Percentiles rank a stretch among this genome's conserved stretches.
Evolutionary conservation across 225 moss, liverwort and hornwort species (phyloP).

Genomic region (Neckera pumila): DNA sequence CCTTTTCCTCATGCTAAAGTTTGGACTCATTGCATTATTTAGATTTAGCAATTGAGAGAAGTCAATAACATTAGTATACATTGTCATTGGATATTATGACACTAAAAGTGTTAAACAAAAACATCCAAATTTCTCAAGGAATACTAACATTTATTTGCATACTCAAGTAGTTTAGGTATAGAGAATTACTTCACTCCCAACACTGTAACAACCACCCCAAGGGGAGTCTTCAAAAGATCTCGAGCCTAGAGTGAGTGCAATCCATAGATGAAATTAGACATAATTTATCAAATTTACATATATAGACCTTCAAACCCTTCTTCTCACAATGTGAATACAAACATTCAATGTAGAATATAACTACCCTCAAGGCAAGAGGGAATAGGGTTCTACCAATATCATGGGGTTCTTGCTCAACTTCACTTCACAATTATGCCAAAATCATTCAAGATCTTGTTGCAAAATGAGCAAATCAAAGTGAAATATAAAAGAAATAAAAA

Average conservation of each 20-base stretch:
- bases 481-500: background rate
- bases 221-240: constrained; percentile 36
- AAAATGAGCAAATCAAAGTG: background rate
- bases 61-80: background rate
- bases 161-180: background rate
- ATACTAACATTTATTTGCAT: background rate
- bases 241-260: constrained; percentile 3
- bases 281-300: background rate
- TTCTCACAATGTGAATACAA: background rate
- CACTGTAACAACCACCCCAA: constrained; percentile 24
- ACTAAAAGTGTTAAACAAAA: background rate
- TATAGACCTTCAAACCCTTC: too few species aligned
- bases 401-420: too few species aligned
- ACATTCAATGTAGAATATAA: background rate
- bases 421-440: background rate
- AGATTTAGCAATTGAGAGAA: background rate
- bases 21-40: background rate
- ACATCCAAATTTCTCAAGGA: background rate
- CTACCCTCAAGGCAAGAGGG: background rate
- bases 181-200: constrained; percentile 40
- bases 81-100: background rate
- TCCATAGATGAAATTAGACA: background rate
- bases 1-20: background rate
- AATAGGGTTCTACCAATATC: background rate
- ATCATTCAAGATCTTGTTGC: background rate